Percentiles rank a stretch among this genome's conserved stretches.
phyloP scores from a whole-genome alignment of 176 grass and related monocot genomes.

The Oryza glumipatula region DNA sequence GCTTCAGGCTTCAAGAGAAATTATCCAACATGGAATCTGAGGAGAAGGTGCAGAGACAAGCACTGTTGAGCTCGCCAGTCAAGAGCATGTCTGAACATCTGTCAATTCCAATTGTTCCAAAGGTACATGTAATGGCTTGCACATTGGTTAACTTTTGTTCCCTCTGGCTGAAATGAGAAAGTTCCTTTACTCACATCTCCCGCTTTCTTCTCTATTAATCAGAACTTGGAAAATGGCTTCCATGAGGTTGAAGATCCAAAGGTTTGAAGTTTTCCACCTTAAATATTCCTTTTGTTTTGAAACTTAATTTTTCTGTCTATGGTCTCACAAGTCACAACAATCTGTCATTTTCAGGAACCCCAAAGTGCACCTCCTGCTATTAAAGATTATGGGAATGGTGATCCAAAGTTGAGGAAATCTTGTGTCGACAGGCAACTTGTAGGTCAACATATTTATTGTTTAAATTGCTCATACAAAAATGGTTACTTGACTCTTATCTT shows the following conservation, averaged over 20 bases:
- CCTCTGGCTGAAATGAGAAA: slow-evolving; percentile 23
- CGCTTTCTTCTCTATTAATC: slow-evolving; percentile 9
- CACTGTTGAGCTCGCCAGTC: slow-evolving; percentile 63
- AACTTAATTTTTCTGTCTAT: slow-evolving; percentile 16
- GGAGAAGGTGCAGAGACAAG: slow-evolving; percentile 85
- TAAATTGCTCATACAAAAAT: slow-evolving; percentile 39
- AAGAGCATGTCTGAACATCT: slow-evolving; percentile 98
- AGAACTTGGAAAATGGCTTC: slow-evolving; percentile 74
- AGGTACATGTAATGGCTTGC: slow-evolving; percentile 49
- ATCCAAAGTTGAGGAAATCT: slow-evolving; percentile 73
- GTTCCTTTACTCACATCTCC: slow-evolving; percentile 25
- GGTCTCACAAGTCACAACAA: slow-evolving; percentile 33
- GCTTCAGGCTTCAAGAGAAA: slow-evolving; percentile 82
- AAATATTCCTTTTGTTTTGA: not conserved
- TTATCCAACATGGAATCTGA: slow-evolving; percentile 87
- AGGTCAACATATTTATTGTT: slow-evolving; percentile 39
- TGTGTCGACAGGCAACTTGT: slow-evolving; percentile 79
- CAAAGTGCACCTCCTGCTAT: slow-evolving; percentile 90
- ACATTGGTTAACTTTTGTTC: slow-evolving; percentile 34
- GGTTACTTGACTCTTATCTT: slow-evolving; percentile 40
- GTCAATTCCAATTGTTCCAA: slow-evolving; percentile 81
- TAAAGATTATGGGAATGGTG: slow-evolving; percentile 69
- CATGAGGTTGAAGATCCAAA: slow-evolving; percentile 63
- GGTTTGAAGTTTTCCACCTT: slow-evolving; percentile 41
- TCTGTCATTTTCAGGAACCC: slow-evolving; percentile 71